Percentiles rank a stretch among this genome's conserved stretches.
These are phyloP conservation scores for Allomyces macrogynus DNA, from an alignment of 192 early-diverging fungal species.

Conservation along the genomic window DNA sequence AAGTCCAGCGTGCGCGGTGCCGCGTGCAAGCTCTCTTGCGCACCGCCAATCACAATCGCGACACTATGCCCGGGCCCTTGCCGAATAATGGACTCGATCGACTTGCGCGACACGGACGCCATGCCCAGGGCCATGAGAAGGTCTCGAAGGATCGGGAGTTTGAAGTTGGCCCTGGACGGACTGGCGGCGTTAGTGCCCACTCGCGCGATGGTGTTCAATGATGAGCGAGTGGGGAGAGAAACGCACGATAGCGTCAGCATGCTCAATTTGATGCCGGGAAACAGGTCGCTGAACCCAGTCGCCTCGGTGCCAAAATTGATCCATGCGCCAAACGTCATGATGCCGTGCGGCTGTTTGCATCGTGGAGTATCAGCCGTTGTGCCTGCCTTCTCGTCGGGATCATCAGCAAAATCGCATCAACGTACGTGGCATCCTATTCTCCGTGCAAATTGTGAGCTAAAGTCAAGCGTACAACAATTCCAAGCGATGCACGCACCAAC, in stretches of 20 bases:
- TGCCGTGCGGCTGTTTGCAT: conserved; percentile 60
- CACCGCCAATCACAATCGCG: conserved; percentile 82
- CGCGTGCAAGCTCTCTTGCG: conserved; percentile 58
- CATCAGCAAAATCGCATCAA: too few relatives aligned
- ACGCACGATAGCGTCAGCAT: conserved; percentile 45
- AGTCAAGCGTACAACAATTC: too few relatives aligned
- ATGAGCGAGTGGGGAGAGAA: too few relatives aligned
- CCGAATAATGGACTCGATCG: conserved; percentile 53
- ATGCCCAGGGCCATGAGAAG: conserved; percentile 57
- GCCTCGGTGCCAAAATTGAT: conserved; percentile 69
- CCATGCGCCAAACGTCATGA: conserved; percentile 65
- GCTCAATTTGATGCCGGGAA: conserved; percentile 58
- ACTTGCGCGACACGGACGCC: conserved; percentile 49
- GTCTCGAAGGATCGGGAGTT: conserved; percentile 69
- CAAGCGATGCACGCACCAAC: conserved; percentile 27
- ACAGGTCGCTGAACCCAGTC: conserved; percentile 41
- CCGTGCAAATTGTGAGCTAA: too few relatives aligned
- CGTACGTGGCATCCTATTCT: too few relatives aligned
- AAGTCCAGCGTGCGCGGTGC: conserved; percentile 41
- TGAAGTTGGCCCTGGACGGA: conserved; percentile 42
- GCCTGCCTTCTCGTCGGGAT: too few relatives aligned
- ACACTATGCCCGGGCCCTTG: conserved; percentile 44
- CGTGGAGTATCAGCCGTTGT: background rate
- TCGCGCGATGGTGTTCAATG: too few relatives aligned
- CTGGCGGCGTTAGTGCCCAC: too few relatives aligned